Conservation (phyloP, 2,329 filamentous ascomycete species). For the Chaetomiaceae sp. region DNA sequence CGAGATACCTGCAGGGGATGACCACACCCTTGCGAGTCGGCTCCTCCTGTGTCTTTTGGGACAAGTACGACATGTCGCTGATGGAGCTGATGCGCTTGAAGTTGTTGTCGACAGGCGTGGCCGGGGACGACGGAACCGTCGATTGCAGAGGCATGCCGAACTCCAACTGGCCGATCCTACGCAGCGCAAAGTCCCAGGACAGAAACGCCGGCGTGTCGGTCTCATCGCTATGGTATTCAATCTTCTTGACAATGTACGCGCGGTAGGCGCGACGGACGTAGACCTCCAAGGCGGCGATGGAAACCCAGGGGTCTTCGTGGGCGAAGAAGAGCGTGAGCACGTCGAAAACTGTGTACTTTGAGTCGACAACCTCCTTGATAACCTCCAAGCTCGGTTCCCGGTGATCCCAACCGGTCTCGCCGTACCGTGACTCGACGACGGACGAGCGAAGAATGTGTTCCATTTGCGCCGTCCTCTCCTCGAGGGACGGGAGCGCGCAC, state of each 20-base stretch:
- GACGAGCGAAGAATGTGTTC: constrained; percentile 96
- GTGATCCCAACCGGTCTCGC: constrained; percentile 95
- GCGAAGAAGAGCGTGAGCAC: constrained; percentile 93
- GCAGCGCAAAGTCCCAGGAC: constrained; percentile 92
- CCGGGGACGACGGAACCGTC: constrained; percentile 77
- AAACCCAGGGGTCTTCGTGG: constrained; percentile 91
- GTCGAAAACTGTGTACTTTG: constrained; percentile 97
- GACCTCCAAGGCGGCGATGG: constrained; percentile 87
- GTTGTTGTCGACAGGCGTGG: constrained; percentile 60
- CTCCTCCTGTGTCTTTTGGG: constrained; percentile 67
- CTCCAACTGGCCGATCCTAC: constrained; percentile 88
- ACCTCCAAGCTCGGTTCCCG: constrained; percentile 84
- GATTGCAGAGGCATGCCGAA: constrained; percentile 78
- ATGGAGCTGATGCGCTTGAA: constrained; percentile 90
- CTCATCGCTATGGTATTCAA: constrained; percentile 83
- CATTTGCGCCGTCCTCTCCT: constrained; percentile 94
- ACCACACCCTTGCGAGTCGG: constrained; percentile 89
- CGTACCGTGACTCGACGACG: constrained; percentile 94
- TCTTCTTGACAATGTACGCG: constrained; percentile 84
- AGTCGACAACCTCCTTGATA: constrained; percentile 97
- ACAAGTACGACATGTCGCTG: constrained; percentile 90
- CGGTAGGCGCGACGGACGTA: constrained; percentile 96
- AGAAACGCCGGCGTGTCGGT: constrained; percentile 64
- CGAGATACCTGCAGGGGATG: constrained; percentile 85
- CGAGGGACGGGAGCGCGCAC: constrained; percentile 89